Conservation (phyloP, 345 rosid genomes). For the Boechera retrofracta region DNA sequence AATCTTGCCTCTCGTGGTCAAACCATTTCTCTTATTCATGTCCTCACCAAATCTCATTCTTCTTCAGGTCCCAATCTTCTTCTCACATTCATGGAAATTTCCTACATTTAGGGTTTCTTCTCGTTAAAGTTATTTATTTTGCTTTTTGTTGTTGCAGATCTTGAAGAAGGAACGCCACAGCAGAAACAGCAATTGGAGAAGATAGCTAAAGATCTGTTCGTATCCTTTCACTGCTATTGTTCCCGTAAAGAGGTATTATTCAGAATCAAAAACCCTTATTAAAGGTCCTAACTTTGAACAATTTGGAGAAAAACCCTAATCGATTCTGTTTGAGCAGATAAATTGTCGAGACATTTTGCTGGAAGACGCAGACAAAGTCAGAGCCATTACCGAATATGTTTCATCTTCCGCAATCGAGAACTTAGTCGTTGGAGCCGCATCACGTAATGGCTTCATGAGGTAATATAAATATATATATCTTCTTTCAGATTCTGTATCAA, state of each 20-base stretch:
- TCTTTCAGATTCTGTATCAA: conserved; percentile 18
- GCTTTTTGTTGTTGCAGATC: conserved; percentile 11
- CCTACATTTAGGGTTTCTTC: background rate
- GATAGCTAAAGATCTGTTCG: conserved; percentile 69
- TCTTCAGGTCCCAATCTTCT: conserved; percentile 28
- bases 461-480: background rate
- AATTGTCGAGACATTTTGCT: conserved; percentile 62
- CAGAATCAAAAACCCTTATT: background rate
- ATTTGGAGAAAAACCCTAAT: background rate
- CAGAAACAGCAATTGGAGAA: conserved; percentile 55
- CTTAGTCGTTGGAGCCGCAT: conserved; percentile 79
- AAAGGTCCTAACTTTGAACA: background rate
- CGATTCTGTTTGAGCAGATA: conserved; percentile 49
- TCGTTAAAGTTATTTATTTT: background rate
- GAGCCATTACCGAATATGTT: conserved; percentile 75
- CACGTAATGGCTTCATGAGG: conserved; percentile 78
- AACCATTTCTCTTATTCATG: conserved; percentile 77
- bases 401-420: conserved; percentile 67
- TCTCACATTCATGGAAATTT: background rate
- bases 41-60: conserved; percentile 48
- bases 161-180: conserved; percentile 37
- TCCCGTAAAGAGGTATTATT: conserved; percentile 79
- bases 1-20: conserved; percentile 74
- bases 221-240: conserved; percentile 82
- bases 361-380: conserved; percentile 67